These are phyloP conservation scores for Kodamaea restingae DNA, from an alignment of 805 yeast genomes.

Conservation along the genomic window DNA sequence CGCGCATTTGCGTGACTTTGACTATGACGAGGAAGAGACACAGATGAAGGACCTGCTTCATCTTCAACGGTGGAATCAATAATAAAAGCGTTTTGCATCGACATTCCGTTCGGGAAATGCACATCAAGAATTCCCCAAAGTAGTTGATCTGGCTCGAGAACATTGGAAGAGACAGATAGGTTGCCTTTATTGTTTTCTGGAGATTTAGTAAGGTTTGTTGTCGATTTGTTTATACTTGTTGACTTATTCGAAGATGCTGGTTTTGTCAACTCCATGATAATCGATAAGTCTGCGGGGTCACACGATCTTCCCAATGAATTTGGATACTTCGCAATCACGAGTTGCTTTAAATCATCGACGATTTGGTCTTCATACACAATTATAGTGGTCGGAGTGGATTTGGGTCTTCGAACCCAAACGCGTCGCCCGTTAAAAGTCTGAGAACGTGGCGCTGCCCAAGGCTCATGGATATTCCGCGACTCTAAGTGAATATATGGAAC, in stretches of 20 bases:
- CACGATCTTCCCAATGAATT: conserved; percentile 55
- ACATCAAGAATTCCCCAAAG: conserved; percentile 57
- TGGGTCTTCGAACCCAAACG: conserved; percentile 52
- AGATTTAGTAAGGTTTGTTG: conserved; percentile 6
- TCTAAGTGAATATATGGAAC: background rate
- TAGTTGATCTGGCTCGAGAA: conserved; percentile 56
- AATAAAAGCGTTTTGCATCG: conserved; percentile 58
- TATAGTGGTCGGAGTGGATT: conserved; percentile 66
- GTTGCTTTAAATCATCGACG: conserved; percentile 75
- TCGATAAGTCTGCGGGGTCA: conserved; percentile 65
- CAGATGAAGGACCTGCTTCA: conserved; percentile 7
- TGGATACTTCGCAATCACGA: conserved; percentile 62
- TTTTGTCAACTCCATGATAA: conserved; percentile 28
- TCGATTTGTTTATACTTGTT: background rate
- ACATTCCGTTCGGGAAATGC: conserved; percentile 66
- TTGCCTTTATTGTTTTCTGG: conserved; percentile 14
- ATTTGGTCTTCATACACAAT: conserved; percentile 58
- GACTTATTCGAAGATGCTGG: conserved; percentile 5
- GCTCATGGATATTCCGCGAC: background rate
- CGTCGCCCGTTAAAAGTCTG: conserved; percentile 19
- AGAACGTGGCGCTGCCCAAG: background rate
- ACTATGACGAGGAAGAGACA: conserved; percentile 1
- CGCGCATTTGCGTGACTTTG: background rate
- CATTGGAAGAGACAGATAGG: conserved; percentile 1
- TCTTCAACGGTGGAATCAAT: conserved; percentile 42